Base-by-base conservation (phyloP, 768 basidiomycete species). In the Trichaptum fuscoviolaceum region DNA sequence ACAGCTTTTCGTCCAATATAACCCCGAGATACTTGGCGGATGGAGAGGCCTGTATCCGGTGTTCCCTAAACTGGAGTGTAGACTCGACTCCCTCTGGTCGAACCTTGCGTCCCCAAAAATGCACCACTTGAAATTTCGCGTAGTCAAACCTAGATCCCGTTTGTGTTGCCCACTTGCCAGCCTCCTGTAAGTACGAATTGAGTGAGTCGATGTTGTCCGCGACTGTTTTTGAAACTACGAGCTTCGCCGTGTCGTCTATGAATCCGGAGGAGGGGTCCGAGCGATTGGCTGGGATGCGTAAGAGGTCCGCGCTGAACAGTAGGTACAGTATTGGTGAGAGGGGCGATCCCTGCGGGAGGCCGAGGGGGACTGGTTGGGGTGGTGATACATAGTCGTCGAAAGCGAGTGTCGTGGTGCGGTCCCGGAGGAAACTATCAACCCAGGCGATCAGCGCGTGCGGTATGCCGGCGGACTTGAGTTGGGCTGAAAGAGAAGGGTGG, bases 11-110 rank as follows among this genome's bases (percentile, higher is more conserved):
- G n/a, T n/a, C n/a, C n/a, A n/a, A n/a, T n/a, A 78, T 65, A 1
- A 70, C 73, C 0, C 68, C 70, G 62, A 80, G 71, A 35, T 81
- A 73, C 0, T 79, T 73, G 52, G 76, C 80, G 0, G 23, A 74
- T 62, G 2, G 75, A 63, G 0, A 69, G 24, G 59, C 77, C 7
- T 7, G 17, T 36, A 7, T 7, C 17, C 7, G 7, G 35, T 36
- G 35, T 36, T 36, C 35, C 35, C 7, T 36, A 17, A 36, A 17
- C 17, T 7, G 17, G 35, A 60, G 26, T 65, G 65, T 18, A 17
- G 35, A 36, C 35, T 7, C 7, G 35, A 7, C 35, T 36, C 17
- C 7, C 35, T 36, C 35, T 36, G 35, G 7, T 17, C 17, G 7
- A 17, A 7, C 7, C 17, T 17, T 7, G 35, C 17, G 35, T 36